Evolutionary conservation across 2,329 filamentous ascomycete species (phyloP), one percentile per base, ranked within the genome.

Genomic region (Biscogniauxia sp.): DNA sequence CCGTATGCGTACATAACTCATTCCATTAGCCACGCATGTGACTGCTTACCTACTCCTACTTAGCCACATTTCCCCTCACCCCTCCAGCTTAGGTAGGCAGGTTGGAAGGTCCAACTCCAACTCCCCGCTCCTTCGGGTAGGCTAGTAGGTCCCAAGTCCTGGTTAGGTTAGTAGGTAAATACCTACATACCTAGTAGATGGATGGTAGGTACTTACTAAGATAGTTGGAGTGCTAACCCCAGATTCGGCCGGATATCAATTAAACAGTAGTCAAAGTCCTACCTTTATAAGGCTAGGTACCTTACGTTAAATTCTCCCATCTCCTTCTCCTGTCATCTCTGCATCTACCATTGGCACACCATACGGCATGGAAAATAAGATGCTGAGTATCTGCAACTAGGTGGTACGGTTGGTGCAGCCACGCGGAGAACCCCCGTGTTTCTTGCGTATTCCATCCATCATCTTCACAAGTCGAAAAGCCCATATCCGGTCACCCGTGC

Each of bases 1-100:
- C n/a, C n/a, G n/a, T n/a, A 23, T 23, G 23, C 23, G 64, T 62
- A 64, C 57, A 54, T 58, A 49, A 60, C 49, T 37, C 19, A 50
- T 60, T 50, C 49, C 25, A 50, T 26, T 50, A 57, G 59, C 54
- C 37, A 45, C 37, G 11, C 37, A n/a, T 45, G 37, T 45, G 37
- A 45, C 37, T n/a, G n/a, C n/a, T n/a, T n/a, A n/a, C n/a, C n/a
- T n/a, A n/a, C n/a, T n/a, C n/a, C n/a, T n/a, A n/a, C n/a, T n/a
- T n/a, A 45, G 37, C 37, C 37, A 45, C 37, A n/a, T 45, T n/a
- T n/a, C 37, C 37, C 17, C 37, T 45, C 37, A n/a, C 15, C 15
- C 37, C 15, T 11, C 37, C 13, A 28, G 26, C 5, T 28, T 5
- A 28, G 26, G 26, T 28, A n/a, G n/a, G n/a, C n/a, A n/a, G n/a